These are phyloP conservation scores for Catharanthus roseus DNA, from an alignment of 257 asterid species.

Conservation along the genomic window DNA sequence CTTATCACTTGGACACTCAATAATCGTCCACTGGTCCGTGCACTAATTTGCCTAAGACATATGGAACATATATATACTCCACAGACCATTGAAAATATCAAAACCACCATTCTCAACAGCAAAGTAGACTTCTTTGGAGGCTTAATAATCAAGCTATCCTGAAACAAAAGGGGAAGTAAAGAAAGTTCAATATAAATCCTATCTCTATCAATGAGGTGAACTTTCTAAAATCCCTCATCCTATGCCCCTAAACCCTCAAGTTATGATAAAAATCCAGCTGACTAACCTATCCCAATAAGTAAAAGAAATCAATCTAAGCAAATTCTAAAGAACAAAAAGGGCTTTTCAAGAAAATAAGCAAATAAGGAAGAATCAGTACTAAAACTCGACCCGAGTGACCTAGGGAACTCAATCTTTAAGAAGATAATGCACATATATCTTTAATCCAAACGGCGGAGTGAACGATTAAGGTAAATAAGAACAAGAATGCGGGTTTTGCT, in stretches of 20 bases:
- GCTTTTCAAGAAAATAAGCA: too few relatives aligned
- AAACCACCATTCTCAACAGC: constrained; percentile 61
- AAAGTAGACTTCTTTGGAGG: constrained; percentile 59
- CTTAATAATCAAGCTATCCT: constrained; percentile 55
- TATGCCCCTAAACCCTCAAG: neutral
- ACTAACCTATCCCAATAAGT: neutral
- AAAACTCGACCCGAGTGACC: neutral
- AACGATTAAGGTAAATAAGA: neutral
- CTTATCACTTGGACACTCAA: constrained; percentile 40
- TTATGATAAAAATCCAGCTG: neutral
- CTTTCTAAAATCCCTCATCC: neutral
- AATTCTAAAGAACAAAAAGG: neutral
- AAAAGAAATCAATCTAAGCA: neutral
- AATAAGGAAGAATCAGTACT: neutral
- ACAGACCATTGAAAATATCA: constrained; percentile 68
- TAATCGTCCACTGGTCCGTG: constrained; percentile 24
- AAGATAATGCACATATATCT: neutral
- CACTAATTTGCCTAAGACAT: constrained; percentile 63
- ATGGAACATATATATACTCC: constrained; percentile 71
- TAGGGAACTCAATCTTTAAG: neutral
- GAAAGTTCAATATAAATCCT: constrained; percentile 3
- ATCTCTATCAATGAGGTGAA: neutral
- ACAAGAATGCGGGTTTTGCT: neutral
- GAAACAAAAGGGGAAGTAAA: constrained; percentile 33
- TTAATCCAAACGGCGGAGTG: neutral